Percentiles rank a stretch among this genome's conserved stretches.
Evolutionary conservation across 2,329 filamentous ascomycete genomes (phyloP).

Genomic region (Chrysoporthe austroafricana): DNA sequence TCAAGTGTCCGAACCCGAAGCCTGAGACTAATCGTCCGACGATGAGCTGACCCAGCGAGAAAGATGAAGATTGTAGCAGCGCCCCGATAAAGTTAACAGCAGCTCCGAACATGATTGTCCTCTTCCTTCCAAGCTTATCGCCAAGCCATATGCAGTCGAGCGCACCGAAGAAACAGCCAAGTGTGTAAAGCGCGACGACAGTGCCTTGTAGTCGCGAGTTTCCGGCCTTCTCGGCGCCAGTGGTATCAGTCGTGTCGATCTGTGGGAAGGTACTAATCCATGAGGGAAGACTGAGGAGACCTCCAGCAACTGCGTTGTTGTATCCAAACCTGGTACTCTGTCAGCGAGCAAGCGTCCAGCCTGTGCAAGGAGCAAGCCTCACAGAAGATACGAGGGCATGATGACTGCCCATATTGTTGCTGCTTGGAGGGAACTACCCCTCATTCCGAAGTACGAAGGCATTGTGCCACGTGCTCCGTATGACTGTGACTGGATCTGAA

Average conservation of each 20-base stretch:
- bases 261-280: constrained; percentile 12
- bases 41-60: constrained; percentile 46
- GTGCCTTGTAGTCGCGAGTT: constrained; percentile 13
- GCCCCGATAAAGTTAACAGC: constrained; percentile 49
- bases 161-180: constrained; percentile 38
- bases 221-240: neutral
- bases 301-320: constrained; percentile 16
- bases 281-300: constrained; percentile 10
- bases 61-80: constrained; percentile 44
- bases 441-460: constrained; percentile 13
- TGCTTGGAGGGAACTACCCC: constrained; percentile 12
- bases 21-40: constrained; percentile 49
- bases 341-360: neutral
- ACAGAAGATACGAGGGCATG: constrained; percentile 17
- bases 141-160: constrained; percentile 40
- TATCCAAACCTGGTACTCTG: constrained; percentile 15
- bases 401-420: constrained; percentile 21
- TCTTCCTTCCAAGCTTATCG: constrained; percentile 46
- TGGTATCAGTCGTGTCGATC: constrained; percentile 6
- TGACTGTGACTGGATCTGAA: neutral
- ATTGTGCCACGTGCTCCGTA: neutral
- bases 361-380: neutral
- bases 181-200: constrained; percentile 7
- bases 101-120: constrained; percentile 46
- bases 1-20: constrained; percentile 46